These are phyloP conservation scores for Botrytis byssoidea DNA, from an alignment of 2,329 filamentous ascomycete genomes.

Conservation along the genomic window DNA sequence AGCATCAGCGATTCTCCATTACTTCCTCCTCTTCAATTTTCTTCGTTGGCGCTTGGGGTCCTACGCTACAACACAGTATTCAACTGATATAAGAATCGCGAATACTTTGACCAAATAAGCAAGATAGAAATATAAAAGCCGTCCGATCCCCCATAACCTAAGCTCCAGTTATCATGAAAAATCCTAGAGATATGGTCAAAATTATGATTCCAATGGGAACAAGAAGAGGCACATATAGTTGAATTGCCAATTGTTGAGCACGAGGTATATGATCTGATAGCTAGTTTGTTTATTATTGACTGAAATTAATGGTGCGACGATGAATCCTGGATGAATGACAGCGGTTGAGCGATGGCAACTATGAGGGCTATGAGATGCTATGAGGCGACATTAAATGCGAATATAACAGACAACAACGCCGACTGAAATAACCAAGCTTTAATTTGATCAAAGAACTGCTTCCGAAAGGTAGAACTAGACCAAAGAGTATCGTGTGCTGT, in stretches of 20 bases:
- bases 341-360: too few relatives aligned
- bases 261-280: not conserved
- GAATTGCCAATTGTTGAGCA: not conserved
- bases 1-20: too few relatives aligned
- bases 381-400: not conserved
- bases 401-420: not conserved
- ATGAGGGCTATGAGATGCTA: not conserved
- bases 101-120: not conserved
- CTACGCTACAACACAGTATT: not conserved
- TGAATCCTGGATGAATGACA: not conserved
- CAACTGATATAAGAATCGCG: too few relatives aligned
- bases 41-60: too few relatives aligned
- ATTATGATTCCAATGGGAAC: not conserved
- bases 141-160: too few relatives aligned
- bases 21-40: too few relatives aligned
- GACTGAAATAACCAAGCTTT: not conserved
- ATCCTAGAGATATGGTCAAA: not conserved
- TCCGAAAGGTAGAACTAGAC: not conserved
- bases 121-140: not conserved
- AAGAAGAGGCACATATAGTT: not conserved
- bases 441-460: not conserved
- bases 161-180: too few relatives aligned
- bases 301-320: not conserved
- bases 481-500: not conserved
- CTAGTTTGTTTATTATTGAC: accelerated